These are phyloP conservation scores for Myxozyma sirexii DNA, from an alignment of 805 yeast genomes.

Conservation along the genomic window DNA sequence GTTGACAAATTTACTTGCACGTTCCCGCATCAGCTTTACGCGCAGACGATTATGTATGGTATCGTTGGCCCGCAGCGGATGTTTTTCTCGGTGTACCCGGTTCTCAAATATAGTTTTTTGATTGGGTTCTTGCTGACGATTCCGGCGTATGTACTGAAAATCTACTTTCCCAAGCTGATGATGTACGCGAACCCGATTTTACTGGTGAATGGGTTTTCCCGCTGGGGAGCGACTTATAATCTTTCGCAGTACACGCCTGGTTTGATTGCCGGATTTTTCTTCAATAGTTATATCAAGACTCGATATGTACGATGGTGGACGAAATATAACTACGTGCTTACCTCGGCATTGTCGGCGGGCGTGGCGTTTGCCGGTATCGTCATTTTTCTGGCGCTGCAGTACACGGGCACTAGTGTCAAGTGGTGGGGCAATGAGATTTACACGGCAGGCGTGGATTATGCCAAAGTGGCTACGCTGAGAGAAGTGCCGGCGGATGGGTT, in stretches of 20 bases:
- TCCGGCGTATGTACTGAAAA: slow-evolving; percentile 45
- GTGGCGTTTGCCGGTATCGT: slow-evolving; percentile 65
- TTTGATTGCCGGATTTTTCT: slow-evolving; percentile 7
- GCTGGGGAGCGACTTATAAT: slow-evolving; percentile 22
- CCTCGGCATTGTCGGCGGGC: slow-evolving; percentile 68
- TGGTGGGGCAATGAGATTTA: slow-evolving; percentile 67
- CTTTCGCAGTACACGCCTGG: slow-evolving; percentile 24
- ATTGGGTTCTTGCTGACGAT: slow-evolving; percentile 56
- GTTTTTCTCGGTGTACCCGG: slow-evolving; percentile 56
- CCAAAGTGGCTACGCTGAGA: slow-evolving; percentile 6
- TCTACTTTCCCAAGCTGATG: slow-evolving; percentile 44
- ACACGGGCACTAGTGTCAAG: slow-evolving; percentile 43
- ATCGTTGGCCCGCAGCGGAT: slow-evolving; percentile 63
- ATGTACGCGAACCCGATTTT: slow-evolving; percentile 65
- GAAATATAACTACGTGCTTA: slow-evolving; percentile 53
- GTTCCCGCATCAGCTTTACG: slow-evolving; percentile 50
- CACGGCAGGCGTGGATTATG: slow-evolving; percentile 18
- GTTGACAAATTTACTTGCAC: slow-evolving; percentile 53
- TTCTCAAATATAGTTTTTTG: slow-evolving; percentile 60
- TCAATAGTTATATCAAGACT: slow-evolving; percentile 15
- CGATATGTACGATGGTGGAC: slow-evolving; percentile 28
- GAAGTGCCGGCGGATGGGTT: slow-evolving; percentile 17
- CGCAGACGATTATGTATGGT: slow-evolving; percentile 66
- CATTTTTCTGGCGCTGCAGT: slow-evolving; percentile 55
- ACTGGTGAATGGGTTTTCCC: slow-evolving; percentile 47